These are phyloP conservation scores for Mycena venus DNA, from an alignment of 768 basidiomycete genomes.

Conservation along the genomic window DNA sequence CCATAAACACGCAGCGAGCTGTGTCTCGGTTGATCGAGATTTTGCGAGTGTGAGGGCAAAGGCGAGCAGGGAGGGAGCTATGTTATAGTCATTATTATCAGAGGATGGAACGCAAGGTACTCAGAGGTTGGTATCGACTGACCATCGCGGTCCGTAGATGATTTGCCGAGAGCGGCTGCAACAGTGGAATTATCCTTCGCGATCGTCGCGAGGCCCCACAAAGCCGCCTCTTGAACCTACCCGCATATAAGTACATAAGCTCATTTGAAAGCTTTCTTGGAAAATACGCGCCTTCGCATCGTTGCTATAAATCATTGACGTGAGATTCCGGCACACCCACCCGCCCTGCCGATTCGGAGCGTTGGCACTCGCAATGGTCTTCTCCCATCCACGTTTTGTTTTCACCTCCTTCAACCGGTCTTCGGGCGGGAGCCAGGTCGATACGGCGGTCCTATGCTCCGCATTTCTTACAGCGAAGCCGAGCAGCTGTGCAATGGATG, in stretches of 20 bases:
- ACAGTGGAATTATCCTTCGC: conserved; percentile 72
- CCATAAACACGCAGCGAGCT: conserved; percentile 82
- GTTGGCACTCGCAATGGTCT: conserved; percentile 56
- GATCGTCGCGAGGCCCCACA: conserved; percentile 75
- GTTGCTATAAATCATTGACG: conserved; percentile 60
- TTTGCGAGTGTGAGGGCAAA: conserved; percentile 67
- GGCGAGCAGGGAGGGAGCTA: conserved; percentile 56
- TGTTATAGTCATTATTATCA: background rate
- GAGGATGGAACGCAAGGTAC: background rate
- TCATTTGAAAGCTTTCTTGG: background rate
- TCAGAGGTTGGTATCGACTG: background rate
- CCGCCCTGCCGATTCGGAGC: conserved; percentile 62
- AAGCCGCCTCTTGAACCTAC: conserved; percentile 77
- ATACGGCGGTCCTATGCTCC: conserved; percentile 62
- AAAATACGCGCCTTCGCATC: conserved; percentile 65
- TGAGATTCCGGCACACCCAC: conserved; percentile 70
- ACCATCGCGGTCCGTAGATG: conserved; percentile 56
- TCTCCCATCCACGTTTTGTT: conserved; percentile 83
- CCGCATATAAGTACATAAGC: background rate
- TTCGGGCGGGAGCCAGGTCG: conserved; percentile 72
- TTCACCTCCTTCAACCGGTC: conserved; percentile 70
- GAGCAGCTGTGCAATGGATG: conserved; percentile 72
- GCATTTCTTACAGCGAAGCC: conserved; percentile 63
- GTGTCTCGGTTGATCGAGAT: conserved; percentile 70
- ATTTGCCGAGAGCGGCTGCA: conserved; percentile 62